These are phyloP conservation scores for Fereydounia khargensis DNA, from an alignment of 1,284 basidiomycete genomes.

Conservation along the genomic window DNA sequence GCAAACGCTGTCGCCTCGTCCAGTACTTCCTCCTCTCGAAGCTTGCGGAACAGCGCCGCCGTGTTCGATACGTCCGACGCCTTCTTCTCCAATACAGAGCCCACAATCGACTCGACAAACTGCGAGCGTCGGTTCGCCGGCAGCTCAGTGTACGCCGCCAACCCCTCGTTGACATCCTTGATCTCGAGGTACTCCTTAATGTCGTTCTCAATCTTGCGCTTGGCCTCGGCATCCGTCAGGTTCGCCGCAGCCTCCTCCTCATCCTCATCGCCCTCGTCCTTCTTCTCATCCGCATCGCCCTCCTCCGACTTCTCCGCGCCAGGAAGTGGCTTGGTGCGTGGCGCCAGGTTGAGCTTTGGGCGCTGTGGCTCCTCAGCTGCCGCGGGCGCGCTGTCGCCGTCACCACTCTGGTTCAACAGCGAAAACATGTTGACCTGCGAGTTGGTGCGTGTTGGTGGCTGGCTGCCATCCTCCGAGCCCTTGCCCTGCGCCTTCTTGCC, in stretches of 20 bases:
- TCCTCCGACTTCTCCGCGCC: conserved; percentile 44
- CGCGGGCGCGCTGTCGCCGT: conserved; percentile 23
- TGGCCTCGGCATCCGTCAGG: conserved; percentile 67
- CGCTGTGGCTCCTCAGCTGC: conserved; percentile 67
- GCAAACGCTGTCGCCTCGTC: conserved; percentile 64
- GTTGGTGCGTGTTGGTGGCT: conserved; percentile 72
- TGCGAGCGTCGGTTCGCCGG: conserved; percentile 66
- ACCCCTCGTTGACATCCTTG: conserved; percentile 79
- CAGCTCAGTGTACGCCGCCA: conserved; percentile 66
- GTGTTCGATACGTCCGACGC: conserved; percentile 71
- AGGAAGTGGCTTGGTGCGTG: conserved; percentile 64
- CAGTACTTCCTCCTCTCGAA: conserved; percentile 31
- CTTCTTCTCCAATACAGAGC: conserved; percentile 75
- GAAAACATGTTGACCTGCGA: conserved; percentile 82
- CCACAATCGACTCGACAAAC: conserved; percentile 73
- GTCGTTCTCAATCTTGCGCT: conserved; percentile 69
- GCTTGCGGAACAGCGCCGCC: conserved; percentile 48
- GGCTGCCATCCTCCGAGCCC: conserved; percentile 61
- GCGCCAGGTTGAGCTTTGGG: conserved; percentile 70
- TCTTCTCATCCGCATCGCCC: conserved; percentile 52
- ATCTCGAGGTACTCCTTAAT: conserved; percentile 60
- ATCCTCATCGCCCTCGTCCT: conserved; percentile 55
- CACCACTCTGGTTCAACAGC: conserved; percentile 40
- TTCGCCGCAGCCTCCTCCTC: conserved; percentile 63
- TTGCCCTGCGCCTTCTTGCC: conserved; percentile 64